Evolutionary conservation across 2,329 filamentous ascomycete genomes (phyloP).

Genomic region (Pochonia chlamydosporia): DNA sequence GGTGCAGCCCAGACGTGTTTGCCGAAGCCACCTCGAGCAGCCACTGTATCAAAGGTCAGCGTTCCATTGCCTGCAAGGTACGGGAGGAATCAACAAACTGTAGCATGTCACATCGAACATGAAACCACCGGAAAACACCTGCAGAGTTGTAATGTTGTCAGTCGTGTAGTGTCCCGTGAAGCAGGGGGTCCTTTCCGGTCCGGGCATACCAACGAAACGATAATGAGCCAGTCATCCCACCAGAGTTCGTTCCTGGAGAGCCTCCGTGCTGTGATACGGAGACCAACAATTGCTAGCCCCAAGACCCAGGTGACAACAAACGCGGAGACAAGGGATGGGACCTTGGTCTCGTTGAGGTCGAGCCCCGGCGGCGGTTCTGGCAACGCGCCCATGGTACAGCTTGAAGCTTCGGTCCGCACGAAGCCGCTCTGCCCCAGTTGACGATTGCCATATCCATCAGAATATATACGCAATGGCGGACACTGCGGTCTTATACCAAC

Average conservation of each 20-base stretch:
- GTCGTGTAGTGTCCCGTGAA: too few relatives aligned
- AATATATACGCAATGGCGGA: too few relatives aligned
- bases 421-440: too few relatives aligned
- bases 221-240: slow-evolving; percentile 9
- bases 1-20: slow-evolving; percentile 10
- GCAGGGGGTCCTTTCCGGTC: too few relatives aligned
- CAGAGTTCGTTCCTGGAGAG: slow-evolving; percentile 3
- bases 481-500: too few relatives aligned
- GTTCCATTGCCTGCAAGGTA: neutral
- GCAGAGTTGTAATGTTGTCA: too few relatives aligned
- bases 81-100: neutral
- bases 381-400: too few relatives aligned
- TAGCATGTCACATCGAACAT: neutral
- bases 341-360: neutral
- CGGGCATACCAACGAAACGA: slow-evolving; percentile 6
- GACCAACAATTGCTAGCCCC: neutral
- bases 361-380: neutral
- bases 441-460: too few relatives aligned
- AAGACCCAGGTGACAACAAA: neutral
- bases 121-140: neutral
- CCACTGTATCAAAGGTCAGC: neutral
- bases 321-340: neutral
- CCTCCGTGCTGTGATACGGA: slow-evolving; percentile 4
- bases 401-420: too few relatives aligned
- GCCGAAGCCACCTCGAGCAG: slow-evolving; percentile 9